phyloP scores from a whole-genome alignment of 2,329 filamentous ascomycete species.

The Colletotrichum tofieldiae region DNA sequence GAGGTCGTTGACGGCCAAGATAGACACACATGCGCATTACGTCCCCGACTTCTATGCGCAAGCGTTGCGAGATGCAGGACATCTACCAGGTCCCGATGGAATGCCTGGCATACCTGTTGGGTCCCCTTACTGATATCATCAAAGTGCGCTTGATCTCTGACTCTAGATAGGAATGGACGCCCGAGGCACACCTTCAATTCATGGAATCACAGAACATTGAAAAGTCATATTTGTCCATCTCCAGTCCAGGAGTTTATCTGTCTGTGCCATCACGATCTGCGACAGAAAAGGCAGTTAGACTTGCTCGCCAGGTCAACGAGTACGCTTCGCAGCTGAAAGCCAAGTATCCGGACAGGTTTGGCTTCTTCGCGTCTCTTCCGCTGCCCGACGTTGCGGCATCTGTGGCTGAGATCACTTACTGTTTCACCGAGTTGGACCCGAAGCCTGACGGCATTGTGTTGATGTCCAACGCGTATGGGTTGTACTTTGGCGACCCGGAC shows the following conservation, averaged over 20 bases:
- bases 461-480: conserved; percentile 67
- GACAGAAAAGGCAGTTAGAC: conserved; percentile 51
- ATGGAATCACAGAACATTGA: conserved; percentile 45
- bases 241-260: conserved; percentile 48
- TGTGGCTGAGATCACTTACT: conserved; percentile 63
- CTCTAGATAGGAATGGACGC: conserved; percentile 4
- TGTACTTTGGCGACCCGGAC: conserved; percentile 64
- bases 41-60: conserved; percentile 47
- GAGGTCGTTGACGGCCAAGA: conserved; percentile 31
- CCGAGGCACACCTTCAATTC: conserved; percentile 43
- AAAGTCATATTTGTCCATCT: conserved; percentile 47
- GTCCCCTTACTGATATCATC: neutral
- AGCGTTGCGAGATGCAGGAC: conserved; percentile 45
- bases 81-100: conserved; percentile 46
- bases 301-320: conserved; percentile 46
- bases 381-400: conserved; percentile 64
- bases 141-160: neutral
- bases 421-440: conserved; percentile 55
- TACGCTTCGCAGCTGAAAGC: conserved; percentile 45
- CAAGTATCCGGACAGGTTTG: conserved; percentile 52
- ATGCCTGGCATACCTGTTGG: conserved; percentile 47
- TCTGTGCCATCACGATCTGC: conserved; percentile 44
- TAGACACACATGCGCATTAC: conserved; percentile 48
- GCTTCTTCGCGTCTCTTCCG: conserved; percentile 69
- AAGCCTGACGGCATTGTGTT: conserved; percentile 66